Base-by-base conservation (phyloP, 768 basidiomycete genomes). In the Mycena galericulata region DNA sequence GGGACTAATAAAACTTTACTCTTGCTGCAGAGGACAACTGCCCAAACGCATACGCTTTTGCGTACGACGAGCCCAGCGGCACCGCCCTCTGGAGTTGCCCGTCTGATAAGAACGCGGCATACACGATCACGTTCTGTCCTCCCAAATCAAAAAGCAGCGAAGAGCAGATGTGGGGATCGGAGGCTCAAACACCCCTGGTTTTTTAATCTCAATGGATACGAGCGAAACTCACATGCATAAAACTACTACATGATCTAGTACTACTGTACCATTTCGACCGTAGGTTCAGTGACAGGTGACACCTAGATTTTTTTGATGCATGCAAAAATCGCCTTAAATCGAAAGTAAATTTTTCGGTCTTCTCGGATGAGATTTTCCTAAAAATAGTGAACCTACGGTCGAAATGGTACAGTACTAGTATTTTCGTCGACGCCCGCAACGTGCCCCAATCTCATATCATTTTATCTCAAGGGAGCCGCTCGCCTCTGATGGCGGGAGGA, bases 21-120 rank as follows among this genome's bases (percentile, higher is more conserved):
- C 15, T 15, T 32, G n/a, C n/a, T 24, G n/a, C 40, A 67, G 66
- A 67, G 66, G 22, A 47, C 43, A 62, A 60, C 66, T 67, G 66
- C 66, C 58, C 32, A 15, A 55, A 54, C 59, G 50, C 66, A 18
- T 67, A 67, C 27, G 66, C 66, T 0, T 67, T 29, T 34, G 58
- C 66, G 18, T 67, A 59, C 57, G 65, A 66, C 41, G 65, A 66
- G 43, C 14, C 62, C 10, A 36, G 30, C 30, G 56, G 36, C n/a
- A 59, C 47, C 24, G 56, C 65, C 38, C 65, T 66, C 27, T 65
- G 24, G 26, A 50, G n/a, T 17, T 65, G 64, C 55, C 20, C 54
- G 17, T 12, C 26, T 7, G 11, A 9, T 18, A 65, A 34, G 46
- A 49, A 53, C 10, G 64, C 64, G 8, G 46, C 18, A 7, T 65